Evolutionary conservation across 2,329 filamentous ascomycete genomes (phyloP).

Genomic region (Cadophora gregata): DNA sequence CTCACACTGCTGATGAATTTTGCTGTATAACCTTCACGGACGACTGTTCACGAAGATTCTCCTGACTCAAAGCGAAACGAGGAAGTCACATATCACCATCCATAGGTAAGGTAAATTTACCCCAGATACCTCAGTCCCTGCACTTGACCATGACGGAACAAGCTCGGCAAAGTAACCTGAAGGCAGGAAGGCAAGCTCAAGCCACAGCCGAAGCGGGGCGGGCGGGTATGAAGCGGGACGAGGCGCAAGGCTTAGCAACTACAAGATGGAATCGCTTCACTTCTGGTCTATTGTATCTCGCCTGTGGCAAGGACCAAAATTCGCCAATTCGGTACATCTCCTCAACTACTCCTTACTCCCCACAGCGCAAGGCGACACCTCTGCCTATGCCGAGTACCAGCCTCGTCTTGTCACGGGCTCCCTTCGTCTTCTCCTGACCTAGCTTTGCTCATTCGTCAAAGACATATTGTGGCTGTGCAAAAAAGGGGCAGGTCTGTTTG

Average conservation of each 20-base stretch:
- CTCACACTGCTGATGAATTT: too few species aligned
- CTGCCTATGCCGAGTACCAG: neutral
- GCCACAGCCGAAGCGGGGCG: neutral
- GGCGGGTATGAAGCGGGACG: neutral
- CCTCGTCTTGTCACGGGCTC: too few species aligned
- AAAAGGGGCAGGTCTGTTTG: too few species aligned
- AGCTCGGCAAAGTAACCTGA: neutral
- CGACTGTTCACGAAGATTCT: too few species aligned
- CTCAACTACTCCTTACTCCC: neutral
- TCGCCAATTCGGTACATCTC: neutral
- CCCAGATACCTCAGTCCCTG: too few species aligned
- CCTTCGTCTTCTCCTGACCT: neutral
- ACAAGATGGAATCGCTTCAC: neutral
- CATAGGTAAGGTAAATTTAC: too few species aligned
- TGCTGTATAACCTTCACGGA: too few species aligned
- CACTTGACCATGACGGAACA: neutral
- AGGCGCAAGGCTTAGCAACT: neutral
- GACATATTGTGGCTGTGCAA: slow-evolving; percentile 1
- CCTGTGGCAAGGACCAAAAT: too few species aligned
- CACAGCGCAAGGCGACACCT: neutral
- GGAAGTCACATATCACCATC: too few species aligned
- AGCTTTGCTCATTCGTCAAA: slow-evolving; percentile 6
- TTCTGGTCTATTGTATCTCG: too few species aligned
- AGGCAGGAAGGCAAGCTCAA: neutral
- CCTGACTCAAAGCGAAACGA: too few species aligned